phyloP scores from a whole-genome alignment of 2,329 filamentous ascomycete species.

The Talaromyces amestolkiae region DNA sequence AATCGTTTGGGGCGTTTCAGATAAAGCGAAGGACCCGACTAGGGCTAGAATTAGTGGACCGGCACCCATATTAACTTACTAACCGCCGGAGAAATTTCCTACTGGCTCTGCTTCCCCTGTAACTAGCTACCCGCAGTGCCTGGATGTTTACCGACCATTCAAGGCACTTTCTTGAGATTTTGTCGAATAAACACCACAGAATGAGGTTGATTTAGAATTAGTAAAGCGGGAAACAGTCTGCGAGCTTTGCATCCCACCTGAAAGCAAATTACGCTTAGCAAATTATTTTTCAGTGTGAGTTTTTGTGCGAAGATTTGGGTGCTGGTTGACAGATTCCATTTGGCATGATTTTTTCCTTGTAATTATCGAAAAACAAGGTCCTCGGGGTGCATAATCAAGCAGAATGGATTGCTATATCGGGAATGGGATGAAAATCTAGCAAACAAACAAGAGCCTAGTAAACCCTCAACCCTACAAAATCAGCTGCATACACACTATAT shows the following conservation, averaged over 20 bases:
- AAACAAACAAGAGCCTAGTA: constrained; percentile 13
- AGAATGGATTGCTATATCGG: not conserved
- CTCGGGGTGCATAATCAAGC: not conserved
- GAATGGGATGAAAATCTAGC: not conserved
- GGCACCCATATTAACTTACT: not conserved
- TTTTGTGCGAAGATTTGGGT: not conserved
- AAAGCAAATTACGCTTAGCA: not conserved
- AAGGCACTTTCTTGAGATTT: not conserved
- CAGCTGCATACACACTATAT: constrained; percentile 32
- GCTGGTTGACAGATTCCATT: too few relatives aligned
- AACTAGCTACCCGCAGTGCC: not conserved
- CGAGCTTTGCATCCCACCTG: too few relatives aligned
- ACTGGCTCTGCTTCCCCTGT: not conserved
- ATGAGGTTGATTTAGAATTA: not conserved
- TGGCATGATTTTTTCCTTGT: too few relatives aligned
- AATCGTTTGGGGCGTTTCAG: not conserved
- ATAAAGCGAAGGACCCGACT: not conserved
- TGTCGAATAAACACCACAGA: not conserved
- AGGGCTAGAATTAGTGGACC: not conserved
- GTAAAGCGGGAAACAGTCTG: not conserved
- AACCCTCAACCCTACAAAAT: constrained; percentile 39
- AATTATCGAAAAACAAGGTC: not conserved
- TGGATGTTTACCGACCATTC: not conserved
- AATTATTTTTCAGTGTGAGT: not conserved
- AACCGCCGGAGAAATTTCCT: not conserved